phyloP scores from a whole-genome alignment of 495 filamentous ascomycete genomes.

The Platismatia glauca region DNA sequence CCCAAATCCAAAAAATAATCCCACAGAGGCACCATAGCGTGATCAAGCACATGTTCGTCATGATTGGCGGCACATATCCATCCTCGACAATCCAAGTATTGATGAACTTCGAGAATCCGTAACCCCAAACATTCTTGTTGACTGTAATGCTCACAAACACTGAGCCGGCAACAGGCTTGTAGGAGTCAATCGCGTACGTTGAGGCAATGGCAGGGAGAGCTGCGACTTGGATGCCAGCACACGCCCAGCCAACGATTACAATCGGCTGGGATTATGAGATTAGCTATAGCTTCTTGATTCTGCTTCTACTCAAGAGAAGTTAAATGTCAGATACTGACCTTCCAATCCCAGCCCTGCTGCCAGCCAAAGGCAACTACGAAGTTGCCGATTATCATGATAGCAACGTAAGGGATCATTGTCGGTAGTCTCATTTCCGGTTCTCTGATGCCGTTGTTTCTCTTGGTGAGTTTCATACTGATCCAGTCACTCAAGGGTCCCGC shows the following conservation, averaged over 20 bases:
- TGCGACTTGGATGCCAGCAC: conserved; percentile 48
- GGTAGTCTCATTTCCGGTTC: conserved; percentile 64
- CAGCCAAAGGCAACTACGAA: conserved; percentile 55
- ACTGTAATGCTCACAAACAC: conserved; percentile 54
- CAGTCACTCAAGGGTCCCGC: conserved; percentile 53
- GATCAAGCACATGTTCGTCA: conserved; percentile 46
- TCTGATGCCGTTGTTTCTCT: conserved; percentile 51
- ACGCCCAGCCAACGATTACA: conserved; percentile 45
- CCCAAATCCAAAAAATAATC: conserved; percentile 47
- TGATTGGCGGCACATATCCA: conserved; percentile 39
- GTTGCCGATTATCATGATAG: conserved; percentile 51
- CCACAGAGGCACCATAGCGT: conserved; percentile 45
- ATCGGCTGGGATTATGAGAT: conserved; percentile 25
- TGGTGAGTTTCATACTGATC: conserved; percentile 48
- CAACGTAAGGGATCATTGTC: conserved; percentile 50
- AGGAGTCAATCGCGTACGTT: conserved; percentile 51
- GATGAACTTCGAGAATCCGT: conserved; percentile 43
- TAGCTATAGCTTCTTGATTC: background rate
- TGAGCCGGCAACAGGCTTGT: conserved; percentile 51
- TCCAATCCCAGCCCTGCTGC: conserved; percentile 48
- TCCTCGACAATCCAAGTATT: conserved; percentile 32
- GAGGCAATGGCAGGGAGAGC: conserved; percentile 44
- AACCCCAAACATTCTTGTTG: conserved; percentile 54
- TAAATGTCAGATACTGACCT: conserved; percentile 22
- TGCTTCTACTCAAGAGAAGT: background rate